Evolutionary conservation across 2,329 filamentous ascomycete species (phyloP).

Genomic region (Ophiosphaerella narmari): DNA sequence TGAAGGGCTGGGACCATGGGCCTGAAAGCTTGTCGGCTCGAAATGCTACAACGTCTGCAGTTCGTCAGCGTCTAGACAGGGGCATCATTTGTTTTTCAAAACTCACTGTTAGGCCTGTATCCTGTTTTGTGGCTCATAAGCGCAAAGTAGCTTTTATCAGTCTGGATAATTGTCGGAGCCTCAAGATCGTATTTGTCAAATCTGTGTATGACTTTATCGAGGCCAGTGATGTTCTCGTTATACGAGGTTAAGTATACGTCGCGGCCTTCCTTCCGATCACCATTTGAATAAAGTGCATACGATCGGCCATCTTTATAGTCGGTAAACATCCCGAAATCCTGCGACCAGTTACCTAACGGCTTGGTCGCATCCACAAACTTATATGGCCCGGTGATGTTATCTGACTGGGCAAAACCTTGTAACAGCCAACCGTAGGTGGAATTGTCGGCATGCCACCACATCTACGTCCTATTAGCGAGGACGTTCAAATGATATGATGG

Average conservation of each 20-base stretch:
- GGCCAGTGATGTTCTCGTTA: constrained; percentile 57
- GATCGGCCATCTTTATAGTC: constrained; percentile 62
- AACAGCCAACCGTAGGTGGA: constrained; percentile 60
- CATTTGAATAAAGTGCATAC: constrained; percentile 65
- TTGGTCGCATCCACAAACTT: constrained; percentile 58
- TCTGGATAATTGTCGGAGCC: constrained; percentile 64
- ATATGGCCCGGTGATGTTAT: constrained; percentile 60
- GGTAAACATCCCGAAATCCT: constrained; percentile 65
- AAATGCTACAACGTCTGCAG: constrained; percentile 59
- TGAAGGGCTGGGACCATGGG: constrained; percentile 61
- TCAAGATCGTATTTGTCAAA: constrained; percentile 66
- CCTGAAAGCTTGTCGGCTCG: constrained; percentile 57
- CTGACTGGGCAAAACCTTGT: constrained; percentile 61
- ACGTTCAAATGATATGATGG: neutral
- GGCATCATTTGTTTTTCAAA: neutral
- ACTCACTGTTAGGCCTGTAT: constrained; percentile 61
- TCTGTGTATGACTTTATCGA: constrained; percentile 59
- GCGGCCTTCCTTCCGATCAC: constrained; percentile 59
- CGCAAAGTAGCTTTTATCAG: constrained; percentile 63
- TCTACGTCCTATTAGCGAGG: constrained; percentile 35
- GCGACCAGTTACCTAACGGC: constrained; percentile 66
- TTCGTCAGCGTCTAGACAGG: constrained; percentile 2
- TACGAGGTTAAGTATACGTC: constrained; percentile 63
- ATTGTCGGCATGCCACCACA: constrained; percentile 67
- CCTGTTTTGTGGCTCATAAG: constrained; percentile 68